phyloP scores from a whole-genome alignment of 345 rosid genomes.

The Populus pruinosa region DNA sequence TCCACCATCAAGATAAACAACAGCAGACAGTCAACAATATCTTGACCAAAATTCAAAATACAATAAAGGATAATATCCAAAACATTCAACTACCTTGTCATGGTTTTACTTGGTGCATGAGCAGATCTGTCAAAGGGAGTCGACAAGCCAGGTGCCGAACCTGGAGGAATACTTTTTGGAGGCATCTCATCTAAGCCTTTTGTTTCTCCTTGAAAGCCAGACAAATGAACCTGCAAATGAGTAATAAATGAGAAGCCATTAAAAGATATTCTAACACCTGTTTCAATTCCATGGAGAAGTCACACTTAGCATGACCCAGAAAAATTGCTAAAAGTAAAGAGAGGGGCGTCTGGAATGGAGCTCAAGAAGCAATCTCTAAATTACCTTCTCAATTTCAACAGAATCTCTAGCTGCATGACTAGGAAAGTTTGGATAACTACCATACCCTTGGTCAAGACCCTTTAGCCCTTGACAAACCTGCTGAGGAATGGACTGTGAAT shows the following conservation, averaged over 20 bases:
- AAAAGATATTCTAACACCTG: not conserved
- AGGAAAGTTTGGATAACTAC: slow-evolving; percentile 40
- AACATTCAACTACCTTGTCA: slow-evolving; percentile 49
- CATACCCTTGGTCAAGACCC: slow-evolving; percentile 27
- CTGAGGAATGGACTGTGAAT: slow-evolving; percentile 27
- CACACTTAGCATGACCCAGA: no score
- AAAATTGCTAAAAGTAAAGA: not conserved
- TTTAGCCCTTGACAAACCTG: slow-evolving; percentile 36
- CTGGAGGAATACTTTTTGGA: slow-evolving; percentile 38
- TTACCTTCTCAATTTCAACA: slow-evolving; percentile 52
- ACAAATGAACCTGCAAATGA: slow-evolving; percentile 33
- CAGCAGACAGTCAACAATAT: not conserved
- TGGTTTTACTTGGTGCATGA: slow-evolving; percentile 38
- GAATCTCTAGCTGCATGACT: slow-evolving; percentile 38
- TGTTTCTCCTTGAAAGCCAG: slow-evolving; percentile 40
- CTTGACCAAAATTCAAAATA: not conserved
- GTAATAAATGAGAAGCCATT: not conserved
- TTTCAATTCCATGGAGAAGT: not conserved
- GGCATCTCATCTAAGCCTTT: slow-evolving; percentile 34
- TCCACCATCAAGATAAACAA: not conserved
- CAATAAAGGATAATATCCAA: not conserved
- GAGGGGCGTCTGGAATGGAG: not conserved
- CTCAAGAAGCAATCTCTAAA: not conserved
- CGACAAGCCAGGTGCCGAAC: slow-evolving; percentile 38
- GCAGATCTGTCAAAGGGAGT: slow-evolving; percentile 38